Evolutionary conservation across 2,329 filamentous ascomycete species (phyloP).

Genomic region (Myriosclerotinia scirpicola): DNA sequence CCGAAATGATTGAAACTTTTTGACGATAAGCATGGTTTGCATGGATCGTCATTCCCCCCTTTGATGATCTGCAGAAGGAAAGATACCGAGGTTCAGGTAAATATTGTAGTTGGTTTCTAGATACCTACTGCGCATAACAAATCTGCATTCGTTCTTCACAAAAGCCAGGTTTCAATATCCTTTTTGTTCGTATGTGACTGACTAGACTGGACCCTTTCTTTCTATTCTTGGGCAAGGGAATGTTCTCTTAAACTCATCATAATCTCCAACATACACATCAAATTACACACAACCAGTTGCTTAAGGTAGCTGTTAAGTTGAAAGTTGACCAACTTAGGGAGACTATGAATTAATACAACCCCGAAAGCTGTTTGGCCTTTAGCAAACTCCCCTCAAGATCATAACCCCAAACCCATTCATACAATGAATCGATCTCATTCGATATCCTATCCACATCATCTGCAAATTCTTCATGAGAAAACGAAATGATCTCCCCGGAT

Average conservation of each 20-base stretch:
- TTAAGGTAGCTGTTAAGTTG: background rate
- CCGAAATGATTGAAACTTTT: background rate
- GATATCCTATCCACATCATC: conserved; percentile 42
- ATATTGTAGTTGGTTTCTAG: too few relatives aligned
- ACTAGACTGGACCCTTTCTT: background rate
- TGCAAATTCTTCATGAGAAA: conserved; percentile 44
- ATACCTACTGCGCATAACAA: background rate
- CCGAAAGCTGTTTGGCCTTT: conserved; percentile 36
- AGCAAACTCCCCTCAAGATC: conserved; percentile 40
- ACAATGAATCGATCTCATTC: conserved; percentile 39
- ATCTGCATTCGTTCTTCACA: background rate
- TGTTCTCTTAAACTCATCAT: background rate
- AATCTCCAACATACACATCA: background rate
- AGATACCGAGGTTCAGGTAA: too few relatives aligned
- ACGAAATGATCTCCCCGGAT: conserved; percentile 38
- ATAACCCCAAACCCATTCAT: conserved; percentile 41
- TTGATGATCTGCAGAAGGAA: too few relatives aligned
- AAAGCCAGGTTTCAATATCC: conserved; percentile 1
- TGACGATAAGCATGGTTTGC: background rate
- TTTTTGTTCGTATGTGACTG: background rate
- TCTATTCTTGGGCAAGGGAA: background rate
- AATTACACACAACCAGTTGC: background rate
- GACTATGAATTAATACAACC: background rate
- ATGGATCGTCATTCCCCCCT: too few relatives aligned
- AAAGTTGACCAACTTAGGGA: background rate